A percentile compares a stretch with the other conserved stretches of the same genome.
phyloP scores from a whole-genome alignment of 768 basidiomycete species.

The Leucogyrophana mollusca region DNA sequence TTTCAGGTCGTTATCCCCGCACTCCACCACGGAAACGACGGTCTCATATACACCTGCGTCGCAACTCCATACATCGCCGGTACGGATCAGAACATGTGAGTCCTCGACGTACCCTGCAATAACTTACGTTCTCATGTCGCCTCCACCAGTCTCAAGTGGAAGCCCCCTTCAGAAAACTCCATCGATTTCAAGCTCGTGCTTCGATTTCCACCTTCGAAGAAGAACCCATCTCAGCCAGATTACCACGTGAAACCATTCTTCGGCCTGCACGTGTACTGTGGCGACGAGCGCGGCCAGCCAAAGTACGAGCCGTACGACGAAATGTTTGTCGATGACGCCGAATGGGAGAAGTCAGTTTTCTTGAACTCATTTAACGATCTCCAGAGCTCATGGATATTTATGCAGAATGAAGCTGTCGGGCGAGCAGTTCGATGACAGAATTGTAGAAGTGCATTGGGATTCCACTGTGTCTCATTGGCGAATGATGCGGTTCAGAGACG shows the following conservation, averaged over 20 bases:
- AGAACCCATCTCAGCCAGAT: constrained; percentile 64
- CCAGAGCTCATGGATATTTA: too few species aligned
- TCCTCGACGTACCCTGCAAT: constrained; percentile 5
- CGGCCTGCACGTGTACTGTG: constrained; percentile 79
- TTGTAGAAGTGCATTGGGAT: constrained; percentile 96
- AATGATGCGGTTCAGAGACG: constrained; percentile 91
- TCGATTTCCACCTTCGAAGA: constrained; percentile 75
- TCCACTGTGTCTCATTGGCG: constrained; percentile 64
- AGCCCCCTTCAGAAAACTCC: constrained; percentile 96
- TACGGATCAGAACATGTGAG: constrained; percentile 88
- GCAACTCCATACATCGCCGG: constrained; percentile 77
- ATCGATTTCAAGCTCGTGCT: constrained; percentile 96
- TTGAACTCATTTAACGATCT: too few species aligned
- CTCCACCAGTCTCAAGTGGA: constrained; percentile 87
- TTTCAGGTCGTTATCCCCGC: constrained; percentile 80
- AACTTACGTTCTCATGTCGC: constrained; percentile 2
- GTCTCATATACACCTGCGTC: constrained; percentile 94
- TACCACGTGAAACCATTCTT: constrained; percentile 85
- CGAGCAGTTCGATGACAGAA: constrained; percentile 90
- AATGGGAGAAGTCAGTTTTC: constrained; percentile 91
- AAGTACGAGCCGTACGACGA: constrained; percentile 83
- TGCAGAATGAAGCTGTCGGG: constrained; percentile 77
- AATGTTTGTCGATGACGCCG: constrained; percentile 81
- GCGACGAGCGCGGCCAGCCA: constrained; percentile 53
- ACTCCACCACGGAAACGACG: constrained; percentile 91